Base-by-base conservation (phyloP, 805 yeast species). In the Yamadazyma endophytica region DNA sequence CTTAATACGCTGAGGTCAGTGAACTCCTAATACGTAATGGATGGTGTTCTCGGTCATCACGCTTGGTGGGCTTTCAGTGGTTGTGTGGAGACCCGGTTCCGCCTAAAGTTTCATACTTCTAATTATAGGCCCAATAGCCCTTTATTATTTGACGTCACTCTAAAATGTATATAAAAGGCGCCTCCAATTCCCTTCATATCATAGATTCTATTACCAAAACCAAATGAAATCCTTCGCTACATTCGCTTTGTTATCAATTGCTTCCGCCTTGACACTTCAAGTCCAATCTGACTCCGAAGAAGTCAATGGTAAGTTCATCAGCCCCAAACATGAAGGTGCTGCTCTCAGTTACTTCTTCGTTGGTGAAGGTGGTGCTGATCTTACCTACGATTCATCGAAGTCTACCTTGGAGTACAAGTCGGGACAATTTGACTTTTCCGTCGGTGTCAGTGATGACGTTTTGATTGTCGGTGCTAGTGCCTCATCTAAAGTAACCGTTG, bases 251-350 rank as follows among this genome's bases (percentile, higher is more conserved):
- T 20, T 34, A 21, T 12, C 31, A 2, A 19, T 29, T 14, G 33
- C 29, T 15, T 4, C 29, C 13, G 33, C 37, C 19, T 17, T 54
- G 12, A 17, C 39, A 15, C 49, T 62, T 26, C 40, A 16, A 14
- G 45, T 45, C 27, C 40, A 46, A 18, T 57, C 68, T 19, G 47
- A 42, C 25, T 33, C 55, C 34, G 15, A 47, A 5, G 39, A 33
- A 7, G 31, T 64, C 30, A 36, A 60, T 35, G 59, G 58, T 21
- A 33, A 47, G 13, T 58, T 54, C 26, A 35, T 64, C 23, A 37
- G 46, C 28, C 36, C 54, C 19, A 35, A 36, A 24, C 75, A 67
- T 43, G 69, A 61, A 44, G 74, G 73, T 43, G 74, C 74, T 31
- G 74, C 62, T 32, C 46, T 64, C 36, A 50, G 57, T 52, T 69